Evolutionary conservation across 2,329 filamentous ascomycete species (phyloP).

Genomic region (Aphanoascus verrucosus): DNA sequence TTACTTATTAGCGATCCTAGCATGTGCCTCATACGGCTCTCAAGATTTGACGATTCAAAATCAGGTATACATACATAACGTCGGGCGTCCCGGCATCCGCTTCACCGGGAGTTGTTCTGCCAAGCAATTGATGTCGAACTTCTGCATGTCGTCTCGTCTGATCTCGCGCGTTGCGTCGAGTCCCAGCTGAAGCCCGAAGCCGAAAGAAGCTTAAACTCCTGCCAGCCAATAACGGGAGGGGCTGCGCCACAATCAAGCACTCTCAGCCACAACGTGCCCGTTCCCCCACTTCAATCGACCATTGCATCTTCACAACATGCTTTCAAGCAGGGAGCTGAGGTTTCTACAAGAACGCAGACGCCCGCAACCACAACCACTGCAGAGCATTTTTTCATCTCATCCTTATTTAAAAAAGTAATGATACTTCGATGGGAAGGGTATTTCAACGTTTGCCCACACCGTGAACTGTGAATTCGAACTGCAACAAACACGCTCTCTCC

Average conservation of each 20-base stretch:
- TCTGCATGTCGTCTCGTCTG: background rate
- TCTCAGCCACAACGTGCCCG: background rate
- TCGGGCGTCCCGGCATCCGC: too few species aligned
- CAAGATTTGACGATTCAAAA: background rate
- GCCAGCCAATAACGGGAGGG: background rate
- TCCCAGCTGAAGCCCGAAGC: background rate
- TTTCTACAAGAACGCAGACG: too few species aligned
- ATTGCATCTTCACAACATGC: too few species aligned
- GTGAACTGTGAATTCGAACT: background rate
- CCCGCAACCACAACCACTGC: too few species aligned
- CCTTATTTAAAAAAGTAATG: too few species aligned
- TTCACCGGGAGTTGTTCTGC: background rate
- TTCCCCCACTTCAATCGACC: background rate
- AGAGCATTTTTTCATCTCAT: too few species aligned
- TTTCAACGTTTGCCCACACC: too few species aligned
- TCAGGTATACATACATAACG: background rate
- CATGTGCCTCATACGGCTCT: background rate
- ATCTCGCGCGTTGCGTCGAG: background rate
- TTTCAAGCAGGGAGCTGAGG: too few species aligned
- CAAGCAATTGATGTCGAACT: background rate
- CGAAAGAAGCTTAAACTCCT: background rate
- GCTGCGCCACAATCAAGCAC: conserved; percentile 5
- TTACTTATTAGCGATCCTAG: background rate
- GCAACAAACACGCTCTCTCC: background rate
- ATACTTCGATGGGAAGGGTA: too few species aligned